These are phyloP conservation scores for Moesziomyces globuligerus DNA, from an alignment of 1,284 basidiomycete genomes.

Conservation along the genomic window DNA sequence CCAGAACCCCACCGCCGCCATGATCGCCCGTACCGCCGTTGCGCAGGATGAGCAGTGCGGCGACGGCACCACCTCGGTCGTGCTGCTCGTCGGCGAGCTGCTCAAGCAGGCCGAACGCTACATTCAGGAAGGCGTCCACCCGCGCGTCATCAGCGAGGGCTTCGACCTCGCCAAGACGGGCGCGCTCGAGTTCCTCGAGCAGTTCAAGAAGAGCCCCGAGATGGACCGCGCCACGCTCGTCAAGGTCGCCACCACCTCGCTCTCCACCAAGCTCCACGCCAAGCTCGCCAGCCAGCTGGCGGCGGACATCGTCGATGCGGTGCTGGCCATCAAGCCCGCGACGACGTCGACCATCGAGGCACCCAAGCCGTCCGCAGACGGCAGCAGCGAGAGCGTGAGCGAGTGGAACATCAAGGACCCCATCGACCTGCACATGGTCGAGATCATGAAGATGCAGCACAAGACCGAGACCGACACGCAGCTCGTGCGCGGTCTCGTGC, in stretches of 20 bases:
- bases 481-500: conserved; percentile 90
- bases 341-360: conserved; percentile 46
- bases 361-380: conserved; percentile 55
- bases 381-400: conserved; percentile 54
- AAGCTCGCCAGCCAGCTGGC: conserved; percentile 87
- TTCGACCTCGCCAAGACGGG: conserved; percentile 98
- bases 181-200: conserved; percentile 91
- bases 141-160: conserved; percentile 92
- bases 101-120: conserved; percentile 98
- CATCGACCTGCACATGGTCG: conserved; percentile 99
- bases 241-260: conserved; percentile 90
- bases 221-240: conserved; percentile 90
- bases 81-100: conserved; percentile 94
- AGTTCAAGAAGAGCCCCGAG: conserved; percentile 78
- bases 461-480: conserved; percentile 98
- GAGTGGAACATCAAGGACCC: conserved; percentile 70
- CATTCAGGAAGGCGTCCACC: conserved; percentile 97
- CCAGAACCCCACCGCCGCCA: conserved; percentile 94
- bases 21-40: conserved; percentile 98
- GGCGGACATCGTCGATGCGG: conserved; percentile 93
- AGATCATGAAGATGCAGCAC: conserved; percentile 99
- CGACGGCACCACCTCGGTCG: conserved; percentile 97
- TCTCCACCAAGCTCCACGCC: conserved; percentile 90
- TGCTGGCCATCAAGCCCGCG: conserved; percentile 79
- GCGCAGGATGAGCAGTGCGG: conserved; percentile 99